Evolutionary conservation across 2,329 filamentous ascomycete species (phyloP), one percentile per base, ranked within the genome.

Genomic region (Alternaria alternata): DNA sequence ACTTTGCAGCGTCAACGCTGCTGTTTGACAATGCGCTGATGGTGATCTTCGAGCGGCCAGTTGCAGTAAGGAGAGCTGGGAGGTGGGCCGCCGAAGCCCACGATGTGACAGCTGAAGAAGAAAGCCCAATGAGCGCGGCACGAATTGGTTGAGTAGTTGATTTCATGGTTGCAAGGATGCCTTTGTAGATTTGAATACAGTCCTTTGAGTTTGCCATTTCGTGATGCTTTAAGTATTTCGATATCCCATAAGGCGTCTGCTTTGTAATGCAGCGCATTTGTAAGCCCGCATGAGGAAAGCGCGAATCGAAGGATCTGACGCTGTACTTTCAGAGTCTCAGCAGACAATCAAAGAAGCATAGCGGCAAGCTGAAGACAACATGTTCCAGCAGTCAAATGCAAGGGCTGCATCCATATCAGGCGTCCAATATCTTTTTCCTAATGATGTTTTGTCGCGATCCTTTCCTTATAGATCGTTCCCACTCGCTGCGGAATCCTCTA

Each of bases 11-110:
- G 8, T 78, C 72, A 11, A 78, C 69, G 26, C 72, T 80, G 7
- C 79, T 80, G 67, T 85, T 86, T 54, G 80, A 77, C 0, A 86
- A 73, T 7, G 83, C 83, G 20, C 78, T 77, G 55, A 86, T 80
- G 20, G 79, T 64, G 63, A 83, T 83, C 6, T 79, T 73, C 1
- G 70, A 52, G 6, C 61, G 59, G 1, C 71, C 71, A 3, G 43
- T 41, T 0, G 72, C 65, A 7, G 69, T 71, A 0, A 84, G 84
- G 3, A 90, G 83, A 70, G 87, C 88, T 0, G 88, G 86, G 0
- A 89, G 81, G 66, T 89, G 87, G 3, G 84, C 86, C 24, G 69
- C 65, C 18, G 78, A 79, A 3, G 86, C 87, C 87, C 87, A 90
- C 0, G 83, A 82, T 5, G 81, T 82, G 20, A 79, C 79, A 48